Base-by-base conservation (phyloP, 768 basidiomycete species). In the Epithele typhae region DNA sequence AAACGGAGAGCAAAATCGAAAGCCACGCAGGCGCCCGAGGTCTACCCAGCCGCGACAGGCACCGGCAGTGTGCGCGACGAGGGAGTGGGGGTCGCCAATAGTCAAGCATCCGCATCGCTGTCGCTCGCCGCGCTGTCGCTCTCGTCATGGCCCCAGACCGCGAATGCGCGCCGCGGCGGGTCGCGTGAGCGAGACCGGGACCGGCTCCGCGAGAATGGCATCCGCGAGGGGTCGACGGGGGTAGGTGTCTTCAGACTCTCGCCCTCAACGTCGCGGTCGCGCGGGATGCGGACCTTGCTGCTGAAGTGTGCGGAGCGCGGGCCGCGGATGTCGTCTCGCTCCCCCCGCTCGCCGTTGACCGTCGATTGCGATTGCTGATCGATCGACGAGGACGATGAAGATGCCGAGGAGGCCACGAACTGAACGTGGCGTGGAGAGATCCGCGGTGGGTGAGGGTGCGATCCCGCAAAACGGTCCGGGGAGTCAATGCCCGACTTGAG, bases 71-170 rank as follows among this genome's bases (percentile, higher is more conserved):
- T n/a, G n/a, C n/a, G n/a, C n/a, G n/a, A n/a, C n/a, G n/a, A n/a
- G n/a, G n/a, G n/a, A n/a, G n/a, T n/a, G n/a, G n/a, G n/a, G n/a
- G n/a, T n/a, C n/a, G n/a, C n/a, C n/a, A n/a, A n/a, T n/a, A n/a
- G 11, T 42, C 45, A 44, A 17, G 46, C 38, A 22, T 53, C 48
- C 10, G 58, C 59, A 48, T 84, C 82, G 42, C 75, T 82, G 57
- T 90, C 88, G 52, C 87, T 90, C 12, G 87, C 74, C 58, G 83
- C 84, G 60, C 86, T 88, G 55, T 92, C 90, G 45, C 86, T 91
- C 64, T 92, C 90, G 59, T 92, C 90, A 33, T 89, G 84, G 0
- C 90, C 91, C 79, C 82, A 89, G 10, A 88, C 87, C 17, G 91
- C 90, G 58, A 92, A 92, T 48, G 60, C 59, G 22, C 58, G 21